Evolutionary conservation across 345 rosid species (phyloP), one percentile per base, ranked within the genome.

Genomic region (Geranium brycei): DNA sequence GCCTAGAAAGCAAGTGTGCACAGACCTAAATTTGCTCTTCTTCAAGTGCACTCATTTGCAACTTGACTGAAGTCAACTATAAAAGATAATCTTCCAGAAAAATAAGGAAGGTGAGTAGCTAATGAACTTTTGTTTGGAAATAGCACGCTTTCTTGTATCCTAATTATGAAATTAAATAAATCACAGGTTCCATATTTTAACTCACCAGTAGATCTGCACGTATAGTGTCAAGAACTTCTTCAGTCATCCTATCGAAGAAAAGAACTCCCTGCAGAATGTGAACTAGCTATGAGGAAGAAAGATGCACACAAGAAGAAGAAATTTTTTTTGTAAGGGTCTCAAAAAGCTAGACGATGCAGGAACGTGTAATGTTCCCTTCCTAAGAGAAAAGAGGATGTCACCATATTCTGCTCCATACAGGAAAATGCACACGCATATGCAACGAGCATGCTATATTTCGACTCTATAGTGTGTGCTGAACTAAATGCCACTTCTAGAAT

Each of bases 201-300:
- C 82, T 77, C 68, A 92, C 96, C 87, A 89, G 84, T 71, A 92
- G 81, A 68, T 82, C 76, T 62, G 62, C 68, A 13, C 67, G 81
- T 66, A 92, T 87, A 63, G 72, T 69, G 62, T 87, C 88, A 68
- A 92, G 83, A 79, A 92, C 93, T 62, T 84, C 86, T 40, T 81
- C 91, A 14, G 87, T 78, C 95, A 89, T 89, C 83, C 83, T 84
- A 71, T 87, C 98, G 23, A 86, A 87, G 81, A 89, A 92, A 75
- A 92, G 79, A 81, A 83, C 66, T 32, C 98, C 95, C 95, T 92
- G 88, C 64, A 75, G 56, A 69, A 73, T 65, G 71, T 28, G 67
- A 72, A 30, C 63, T 30, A n/a, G 35, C 51, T 68, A 51, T 38
- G 68, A 60, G 13, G 16, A 47, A 47, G 53, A 6, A 19, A 59